A percentile compares a stretch with the other conserved stretches of the same genome.
These are phyloP conservation scores for Auxenochlorella protothecoides DNA, from an alignment of 139 green algal genomes.

Conservation along the genomic window DNA sequence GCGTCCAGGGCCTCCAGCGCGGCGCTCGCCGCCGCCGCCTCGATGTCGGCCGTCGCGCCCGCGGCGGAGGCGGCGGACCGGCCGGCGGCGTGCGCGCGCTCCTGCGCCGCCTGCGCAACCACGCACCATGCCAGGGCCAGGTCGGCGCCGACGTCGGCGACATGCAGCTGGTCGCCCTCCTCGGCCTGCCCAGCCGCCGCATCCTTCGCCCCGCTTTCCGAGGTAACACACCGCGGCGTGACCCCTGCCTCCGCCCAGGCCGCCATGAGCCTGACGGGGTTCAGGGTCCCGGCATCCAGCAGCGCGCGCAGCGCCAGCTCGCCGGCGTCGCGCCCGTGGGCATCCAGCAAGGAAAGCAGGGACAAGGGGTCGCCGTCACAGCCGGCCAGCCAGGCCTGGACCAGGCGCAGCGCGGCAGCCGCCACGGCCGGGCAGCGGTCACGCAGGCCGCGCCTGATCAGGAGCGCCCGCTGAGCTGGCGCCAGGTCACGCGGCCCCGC, in stretches of 20 bases:
- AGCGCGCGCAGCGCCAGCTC: conserved; percentile 29
- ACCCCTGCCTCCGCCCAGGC: too few relatives aligned
- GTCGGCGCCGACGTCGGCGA: too few relatives aligned
- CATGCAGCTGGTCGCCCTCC: too few relatives aligned
- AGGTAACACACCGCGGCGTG: too few relatives aligned
- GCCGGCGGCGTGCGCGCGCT: conserved; percentile 1
- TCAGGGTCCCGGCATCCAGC: conserved; percentile 12
- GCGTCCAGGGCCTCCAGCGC: conserved; percentile 42
- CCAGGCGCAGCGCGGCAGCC: conserved; percentile 16
- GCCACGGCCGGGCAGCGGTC: conserved; percentile 29
- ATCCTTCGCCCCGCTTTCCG: too few relatives aligned
- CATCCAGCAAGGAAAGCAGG: conserved; percentile 33
- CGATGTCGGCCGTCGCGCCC: conserved; percentile 21
- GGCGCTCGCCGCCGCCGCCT: conserved; percentile 28
- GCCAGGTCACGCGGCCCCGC: too few relatives aligned
- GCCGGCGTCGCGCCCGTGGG: conserved; percentile 27
- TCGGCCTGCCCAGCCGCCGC: too few relatives aligned
- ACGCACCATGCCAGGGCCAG: too few relatives aligned
- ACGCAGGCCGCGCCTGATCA: conserved; percentile 35
- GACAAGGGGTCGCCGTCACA: conserved; percentile 24
- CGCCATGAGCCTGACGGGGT: conserved; percentile 4
- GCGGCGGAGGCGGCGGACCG: conserved; percentile 27
- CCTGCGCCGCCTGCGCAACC: too few relatives aligned
- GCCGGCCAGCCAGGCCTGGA: conserved; percentile 32
- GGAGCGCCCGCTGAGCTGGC: conserved; percentile 7